These are phyloP conservation scores for Nitzschia palea DNA, from an alignment of 108 stramenopile genomes.

Conservation along the genomic window DNA sequence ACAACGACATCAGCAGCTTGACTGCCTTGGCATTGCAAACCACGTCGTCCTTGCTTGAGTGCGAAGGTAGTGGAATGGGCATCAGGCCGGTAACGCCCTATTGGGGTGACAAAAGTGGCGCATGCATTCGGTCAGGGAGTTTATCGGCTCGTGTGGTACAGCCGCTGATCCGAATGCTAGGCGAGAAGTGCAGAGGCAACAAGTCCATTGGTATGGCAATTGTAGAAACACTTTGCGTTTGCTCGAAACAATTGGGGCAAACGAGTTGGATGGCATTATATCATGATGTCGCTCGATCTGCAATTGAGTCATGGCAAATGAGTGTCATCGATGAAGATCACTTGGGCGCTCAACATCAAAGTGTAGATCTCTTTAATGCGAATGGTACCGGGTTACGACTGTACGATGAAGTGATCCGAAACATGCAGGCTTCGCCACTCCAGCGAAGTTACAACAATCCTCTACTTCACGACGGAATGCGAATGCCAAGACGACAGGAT, in stretches of 20 bases:
- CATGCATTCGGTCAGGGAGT: constrained; percentile 34
- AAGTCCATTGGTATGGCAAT: constrained; percentile 65
- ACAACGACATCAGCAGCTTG: constrained; percentile 15
- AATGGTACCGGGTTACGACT: constrained; percentile 14
- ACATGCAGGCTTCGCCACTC: constrained; percentile 24
- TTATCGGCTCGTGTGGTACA: constrained; percentile 78
- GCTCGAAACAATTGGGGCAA: constrained; percentile 65
- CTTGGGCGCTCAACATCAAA: background rate
- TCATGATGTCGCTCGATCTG: constrained; percentile 49
- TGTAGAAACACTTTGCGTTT: constrained; percentile 72
- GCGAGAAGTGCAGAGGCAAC: constrained; percentile 40
- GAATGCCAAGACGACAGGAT: constrained; percentile 15
- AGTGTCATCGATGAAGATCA: constrained; percentile 1
- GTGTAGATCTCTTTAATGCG: background rate
- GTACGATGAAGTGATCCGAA: constrained; percentile 53
- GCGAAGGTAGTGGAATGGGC: constrained; percentile 25
- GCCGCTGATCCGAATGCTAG: constrained; percentile 70
- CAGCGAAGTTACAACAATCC: constrained; percentile 33
- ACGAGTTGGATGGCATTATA: constrained; percentile 75
- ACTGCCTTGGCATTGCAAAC: constrained; percentile 63
- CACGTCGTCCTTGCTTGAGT: constrained; percentile 57
- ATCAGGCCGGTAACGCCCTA: constrained; percentile 20
- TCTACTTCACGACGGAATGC: background rate
- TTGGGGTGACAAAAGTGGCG: constrained; percentile 42
- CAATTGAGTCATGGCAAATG: constrained; percentile 57